phyloP scores from a whole-genome alignment of 2,329 filamentous ascomycete genomes.

The Coleophoma eucalyptorum region DNA sequence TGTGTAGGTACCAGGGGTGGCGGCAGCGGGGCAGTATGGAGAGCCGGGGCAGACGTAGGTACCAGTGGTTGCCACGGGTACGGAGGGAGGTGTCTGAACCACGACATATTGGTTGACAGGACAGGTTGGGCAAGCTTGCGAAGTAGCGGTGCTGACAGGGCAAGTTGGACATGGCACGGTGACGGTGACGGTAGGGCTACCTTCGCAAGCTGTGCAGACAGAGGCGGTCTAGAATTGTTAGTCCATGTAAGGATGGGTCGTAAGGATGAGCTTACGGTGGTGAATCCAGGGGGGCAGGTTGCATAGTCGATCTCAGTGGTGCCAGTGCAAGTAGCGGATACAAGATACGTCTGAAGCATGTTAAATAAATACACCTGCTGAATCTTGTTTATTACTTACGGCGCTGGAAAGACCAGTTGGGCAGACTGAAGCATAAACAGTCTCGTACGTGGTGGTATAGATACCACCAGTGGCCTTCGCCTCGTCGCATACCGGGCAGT shows the following conservation, averaged over 20 bases:
- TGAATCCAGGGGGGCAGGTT: constrained; percentile 1
- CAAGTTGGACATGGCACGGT: constrained; percentile 1
- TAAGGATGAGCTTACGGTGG: not conserved
- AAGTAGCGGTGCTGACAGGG: not conserved
- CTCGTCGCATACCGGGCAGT: constrained; percentile 3
- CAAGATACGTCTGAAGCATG: not conserved
- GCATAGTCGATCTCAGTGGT: constrained; percentile 1
- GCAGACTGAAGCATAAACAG: constrained; percentile 3
- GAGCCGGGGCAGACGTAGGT: not conserved
- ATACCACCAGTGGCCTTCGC: not conserved
- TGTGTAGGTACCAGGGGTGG: not conserved
- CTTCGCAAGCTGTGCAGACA: constrained; percentile 1
- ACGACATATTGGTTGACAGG: not conserved
- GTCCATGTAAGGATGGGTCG: too few relatives aligned
- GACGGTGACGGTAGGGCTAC: not conserved
- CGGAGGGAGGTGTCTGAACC: not conserved
- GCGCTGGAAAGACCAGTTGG: constrained; percentile 1
- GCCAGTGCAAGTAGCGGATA: constrained; percentile 1
- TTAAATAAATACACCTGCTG: not conserved
- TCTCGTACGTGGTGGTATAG: constrained; percentile 3
- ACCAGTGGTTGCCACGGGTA: not conserved
- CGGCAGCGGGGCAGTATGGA: not conserved
- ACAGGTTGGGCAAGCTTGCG: not conserved
- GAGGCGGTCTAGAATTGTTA: not conserved
- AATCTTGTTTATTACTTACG: not conserved